Evolutionary conservation across 2,329 filamentous ascomycete genomes (phyloP), one percentile per base, ranked within the genome.

Genomic region (Ambrosiella xylebori): DNA sequence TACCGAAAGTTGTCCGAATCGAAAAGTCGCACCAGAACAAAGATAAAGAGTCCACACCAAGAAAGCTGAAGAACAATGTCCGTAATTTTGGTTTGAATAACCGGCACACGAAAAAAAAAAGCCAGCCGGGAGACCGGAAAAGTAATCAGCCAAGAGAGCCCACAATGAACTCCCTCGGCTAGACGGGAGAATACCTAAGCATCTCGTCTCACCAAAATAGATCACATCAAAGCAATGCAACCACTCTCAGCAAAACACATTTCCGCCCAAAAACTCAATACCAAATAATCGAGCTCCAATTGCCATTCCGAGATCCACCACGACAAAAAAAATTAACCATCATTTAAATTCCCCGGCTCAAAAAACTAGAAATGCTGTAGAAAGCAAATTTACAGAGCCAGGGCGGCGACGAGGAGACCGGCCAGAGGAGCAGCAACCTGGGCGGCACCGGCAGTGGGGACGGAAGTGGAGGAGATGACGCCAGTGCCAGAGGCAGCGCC

Each of bases 401-500:
- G 59, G 44, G 59, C 59, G 41, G 59, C 59, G 36, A 57, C 50
- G 39, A 60, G 56, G 37, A 60, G 59, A 53, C 59, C 59, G 45
- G 59, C 59, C 56, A 60, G 55, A 44, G 59, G 59, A 47, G 59
- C 59, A n/a, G 45, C 59, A 50, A 60, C 12, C 55, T 60, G 55
- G 44, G 59, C 59, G 15, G 59, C 59, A 60, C 59, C 59, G 40
- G 59, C 59, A 19, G 59, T 60, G 35, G 59, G 59, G 56, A 60
- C 59, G 40, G 59, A 60, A 55, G 59, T 56, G 47, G 59, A 27
- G 13, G 50, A 38, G 51, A 55, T 11, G 38, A 50, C 55, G 38
- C 59, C 59, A 52, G 59, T 57, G 56, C 59, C 59, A n/a, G 59
- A 60, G 15, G 59, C 59, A 13, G 51, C 44, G 11, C 55, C 59